Percentiles rank a stretch among this genome's conserved stretches.
phyloP scores from a whole-genome alignment of 164 flowering plant genomes.

The Umbilicus rupestris region DNA sequence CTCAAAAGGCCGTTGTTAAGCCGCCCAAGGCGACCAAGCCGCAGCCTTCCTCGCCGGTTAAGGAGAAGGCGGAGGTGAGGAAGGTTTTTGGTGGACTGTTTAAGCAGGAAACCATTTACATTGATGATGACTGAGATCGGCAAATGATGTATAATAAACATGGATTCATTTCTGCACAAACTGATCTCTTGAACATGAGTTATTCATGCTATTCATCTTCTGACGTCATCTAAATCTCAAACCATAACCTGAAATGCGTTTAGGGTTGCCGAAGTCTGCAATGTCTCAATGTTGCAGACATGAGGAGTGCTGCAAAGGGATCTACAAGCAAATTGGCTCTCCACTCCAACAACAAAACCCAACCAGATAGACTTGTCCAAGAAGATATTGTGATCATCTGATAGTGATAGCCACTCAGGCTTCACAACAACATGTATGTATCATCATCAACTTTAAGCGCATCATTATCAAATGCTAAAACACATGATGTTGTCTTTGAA shows the following conservation, averaged over 20 bases:
- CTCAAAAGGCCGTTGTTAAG: conserved; percentile 56
- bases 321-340: neutral
- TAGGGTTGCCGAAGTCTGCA: too few relatives aligned
- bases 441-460: neutral
- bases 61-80: conserved; percentile 30
- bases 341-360: too few relatives aligned
- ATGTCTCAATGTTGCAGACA: too few relatives aligned
- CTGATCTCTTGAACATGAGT: neutral
- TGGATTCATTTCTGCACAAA: conserved; percentile 6
- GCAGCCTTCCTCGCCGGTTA: neutral
- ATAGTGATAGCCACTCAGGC: neutral
- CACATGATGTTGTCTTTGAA: neutral
- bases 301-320: too few relatives aligned
- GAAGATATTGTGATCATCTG: neutral
- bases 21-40: neutral
- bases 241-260: too few relatives aligned
- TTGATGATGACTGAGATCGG: conserved; percentile 59
- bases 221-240: too few relatives aligned
- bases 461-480: neutral
- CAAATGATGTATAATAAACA: conserved; percentile 5
- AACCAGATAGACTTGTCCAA: too few relatives aligned
- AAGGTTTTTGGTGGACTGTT: conserved; percentile 87
- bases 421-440: neutral
- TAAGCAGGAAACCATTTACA: conserved; percentile 82
- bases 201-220: too few relatives aligned